Conservation (phyloP, 139 green algal species). For the Klebsormidium nitens region DNA sequence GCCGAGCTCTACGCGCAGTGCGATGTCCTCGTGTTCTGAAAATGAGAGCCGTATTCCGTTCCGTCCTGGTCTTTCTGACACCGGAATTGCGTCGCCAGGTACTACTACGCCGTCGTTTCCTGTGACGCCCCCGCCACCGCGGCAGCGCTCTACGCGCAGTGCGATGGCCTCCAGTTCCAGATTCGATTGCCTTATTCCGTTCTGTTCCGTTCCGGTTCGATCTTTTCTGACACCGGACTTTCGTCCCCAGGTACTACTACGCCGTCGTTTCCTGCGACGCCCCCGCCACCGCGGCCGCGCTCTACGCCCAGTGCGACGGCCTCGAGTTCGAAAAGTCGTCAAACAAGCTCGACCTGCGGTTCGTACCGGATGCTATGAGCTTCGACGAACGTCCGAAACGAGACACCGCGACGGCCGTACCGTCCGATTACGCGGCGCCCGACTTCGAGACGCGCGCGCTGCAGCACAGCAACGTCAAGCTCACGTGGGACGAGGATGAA, state of each 20-base stretch:
- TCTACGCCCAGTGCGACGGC: constrained; percentile 89
- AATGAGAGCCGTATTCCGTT: too few species aligned
- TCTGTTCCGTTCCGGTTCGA: too few species aligned
- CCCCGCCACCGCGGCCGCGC: constrained; percentile 50
- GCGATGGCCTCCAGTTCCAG: constrained; percentile 87
- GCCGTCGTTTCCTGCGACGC: constrained; percentile 76
- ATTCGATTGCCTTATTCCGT: too few species aligned
- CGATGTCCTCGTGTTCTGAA: constrained; percentile 80
- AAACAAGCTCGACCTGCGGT: constrained; percentile 87
- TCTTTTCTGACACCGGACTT: too few species aligned
- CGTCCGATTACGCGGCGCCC: constrained; percentile 70
- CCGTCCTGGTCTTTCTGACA: too few species aligned
- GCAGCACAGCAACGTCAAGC: constrained; percentile 82
- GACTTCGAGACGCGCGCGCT: constrained; percentile 68
- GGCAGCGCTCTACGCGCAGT: constrained; percentile 71
- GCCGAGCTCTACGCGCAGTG: constrained; percentile 71
- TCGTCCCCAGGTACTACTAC: constrained; percentile 59
- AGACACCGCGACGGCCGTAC: constrained; percentile 42
- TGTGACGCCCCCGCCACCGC: constrained; percentile 67
- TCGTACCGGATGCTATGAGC: constrained; percentile 70
- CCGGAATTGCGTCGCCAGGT: too few species aligned
- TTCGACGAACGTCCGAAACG: constrained; percentile 54
- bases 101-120: constrained; percentile 72
- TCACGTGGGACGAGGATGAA: constrained; percentile 89
- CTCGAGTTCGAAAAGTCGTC: constrained; percentile 73